Conservation (phyloP, 306 rosid genomes). For the Prosopis cineraria region DNA sequence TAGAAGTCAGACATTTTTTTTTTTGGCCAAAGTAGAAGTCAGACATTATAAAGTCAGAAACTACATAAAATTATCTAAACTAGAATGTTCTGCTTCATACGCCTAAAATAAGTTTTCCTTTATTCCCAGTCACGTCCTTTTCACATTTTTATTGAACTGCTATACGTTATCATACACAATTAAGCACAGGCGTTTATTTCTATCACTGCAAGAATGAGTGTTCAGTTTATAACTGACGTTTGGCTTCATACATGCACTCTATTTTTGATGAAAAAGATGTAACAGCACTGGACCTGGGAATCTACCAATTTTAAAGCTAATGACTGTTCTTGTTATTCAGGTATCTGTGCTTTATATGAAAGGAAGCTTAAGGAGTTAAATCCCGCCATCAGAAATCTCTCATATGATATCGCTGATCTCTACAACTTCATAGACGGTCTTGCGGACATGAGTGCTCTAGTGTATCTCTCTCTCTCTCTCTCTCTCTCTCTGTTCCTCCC, state of each 20-base stretch:
- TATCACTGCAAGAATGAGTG: not conserved
- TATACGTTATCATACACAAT: not conserved
- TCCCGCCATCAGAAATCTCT: slow-evolving; percentile 80
- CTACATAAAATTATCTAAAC: not conserved
- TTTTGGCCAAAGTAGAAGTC: not conserved
- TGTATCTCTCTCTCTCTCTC: slow-evolving; percentile 63
- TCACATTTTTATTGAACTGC: not conserved
- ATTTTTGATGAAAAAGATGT: not conserved
- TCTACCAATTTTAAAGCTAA: slow-evolving; percentile 18
- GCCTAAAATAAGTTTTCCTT: not conserved
- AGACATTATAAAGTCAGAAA: not conserved
- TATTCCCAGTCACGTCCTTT: not conserved
- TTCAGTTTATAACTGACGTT: not conserved
- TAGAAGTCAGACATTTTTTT: not conserved
- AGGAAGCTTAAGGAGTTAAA: slow-evolving; percentile 95
- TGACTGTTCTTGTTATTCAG: slow-evolving; percentile 47
- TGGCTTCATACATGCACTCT: not conserved
- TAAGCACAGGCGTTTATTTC: not conserved
- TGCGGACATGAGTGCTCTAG: slow-evolving; percentile 95
- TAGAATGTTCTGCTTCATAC: not conserved
- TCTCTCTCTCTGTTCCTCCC: no score
- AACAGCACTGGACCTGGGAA: not conserved
- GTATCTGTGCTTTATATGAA: slow-evolving; percentile 90
- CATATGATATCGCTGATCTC: slow-evolving; percentile 90
- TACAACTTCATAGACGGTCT: slow-evolving; percentile 96